Conservation (phyloP, 768 basidiomycete genomes). For the Calocybe gangraenosa region DNA sequence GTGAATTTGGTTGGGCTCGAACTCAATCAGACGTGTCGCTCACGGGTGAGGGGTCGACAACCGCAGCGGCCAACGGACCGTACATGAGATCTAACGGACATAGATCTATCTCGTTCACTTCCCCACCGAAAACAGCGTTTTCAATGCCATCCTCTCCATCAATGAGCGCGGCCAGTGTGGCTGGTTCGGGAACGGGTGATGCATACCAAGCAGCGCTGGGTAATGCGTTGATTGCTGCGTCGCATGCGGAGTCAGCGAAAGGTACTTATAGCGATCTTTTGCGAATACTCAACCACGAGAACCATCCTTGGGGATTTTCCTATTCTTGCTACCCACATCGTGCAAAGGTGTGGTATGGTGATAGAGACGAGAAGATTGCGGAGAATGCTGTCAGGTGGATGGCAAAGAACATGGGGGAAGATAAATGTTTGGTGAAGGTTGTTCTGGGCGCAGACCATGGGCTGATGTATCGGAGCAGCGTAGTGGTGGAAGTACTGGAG, state of each 20-base stretch:
- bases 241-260: constrained; percentile 89
- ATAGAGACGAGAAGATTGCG: constrained; percentile 89
- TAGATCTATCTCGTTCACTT: constrained; percentile 70
- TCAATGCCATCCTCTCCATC: constrained; percentile 51
- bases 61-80: constrained; percentile 20
- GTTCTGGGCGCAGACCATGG: constrained; percentile 89
- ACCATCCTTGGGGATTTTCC: constrained; percentile 86
- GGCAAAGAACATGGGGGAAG: constrained; percentile 77
- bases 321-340: constrained; percentile 74
- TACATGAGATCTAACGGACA: constrained; percentile 50
- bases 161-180: constrained; percentile 35
- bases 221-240: constrained; percentile 88
- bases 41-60: constrained; percentile 29
- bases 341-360: constrained; percentile 90
- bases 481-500: constrained; percentile 84
- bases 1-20: constrained; percentile 50
- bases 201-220: constrained; percentile 72
- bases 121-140: constrained; percentile 33
- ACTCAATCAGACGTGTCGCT: constrained; percentile 23
- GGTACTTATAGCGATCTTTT: constrained; percentile 90
- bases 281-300: constrained; percentile 88
- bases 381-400: constrained; percentile 91
- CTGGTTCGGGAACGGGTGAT: constrained; percentile 27
- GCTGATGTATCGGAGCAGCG: constrained; percentile 87
- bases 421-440: constrained; percentile 73